These are phyloP conservation scores for Coemansia sp. DNA, from an alignment of 192 early-diverging fungal genomes.

Conservation along the genomic window DNA sequence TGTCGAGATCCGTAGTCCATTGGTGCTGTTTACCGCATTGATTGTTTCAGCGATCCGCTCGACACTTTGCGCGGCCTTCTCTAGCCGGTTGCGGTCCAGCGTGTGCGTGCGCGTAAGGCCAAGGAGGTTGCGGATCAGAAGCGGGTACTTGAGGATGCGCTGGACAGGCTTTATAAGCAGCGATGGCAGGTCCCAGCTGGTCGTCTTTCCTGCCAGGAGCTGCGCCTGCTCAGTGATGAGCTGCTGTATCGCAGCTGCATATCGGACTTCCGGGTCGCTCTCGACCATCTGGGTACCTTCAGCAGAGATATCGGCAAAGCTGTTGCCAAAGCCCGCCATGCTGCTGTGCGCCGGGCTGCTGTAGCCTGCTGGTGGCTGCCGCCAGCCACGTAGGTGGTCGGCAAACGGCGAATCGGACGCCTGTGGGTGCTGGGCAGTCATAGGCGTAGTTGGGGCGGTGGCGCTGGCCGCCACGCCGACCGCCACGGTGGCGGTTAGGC, in stretches of 20 bases:
- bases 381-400: slow-evolving; percentile 17
- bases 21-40: slow-evolving; percentile 27
- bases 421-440: slow-evolving; percentile 12
- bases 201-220: slow-evolving; percentile 57
- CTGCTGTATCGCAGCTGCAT: slow-evolving; percentile 12
- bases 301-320: slow-evolving; percentile 6
- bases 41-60: slow-evolving; percentile 47
- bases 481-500: slow-evolving; percentile 11
- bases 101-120: slow-evolving; percentile 35
- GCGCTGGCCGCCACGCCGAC: slow-evolving; percentile 4
- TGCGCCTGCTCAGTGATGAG: slow-evolving; percentile 34
- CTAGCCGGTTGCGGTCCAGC: slow-evolving; percentile 30
- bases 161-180: slow-evolving; percentile 96
- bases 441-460: slow-evolving; percentile 26
- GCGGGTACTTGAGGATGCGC: slow-evolving; percentile 93
- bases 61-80: slow-evolving; percentile 34
- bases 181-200: slow-evolving; percentile 87
- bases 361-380: slow-evolving; percentile 28
- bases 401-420: slow-evolving; percentile 22
- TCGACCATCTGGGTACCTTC: slow-evolving; percentile 18
- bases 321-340: slow-evolving; percentile 2
- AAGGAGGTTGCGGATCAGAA: slow-evolving; percentile 63
- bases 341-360: background rate
- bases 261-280: slow-evolving; percentile 22
- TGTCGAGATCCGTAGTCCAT: slow-evolving; percentile 37